Conservation (phyloP, 345 rosid genomes). For the rapeseed (Brassica napus) region DNA sequence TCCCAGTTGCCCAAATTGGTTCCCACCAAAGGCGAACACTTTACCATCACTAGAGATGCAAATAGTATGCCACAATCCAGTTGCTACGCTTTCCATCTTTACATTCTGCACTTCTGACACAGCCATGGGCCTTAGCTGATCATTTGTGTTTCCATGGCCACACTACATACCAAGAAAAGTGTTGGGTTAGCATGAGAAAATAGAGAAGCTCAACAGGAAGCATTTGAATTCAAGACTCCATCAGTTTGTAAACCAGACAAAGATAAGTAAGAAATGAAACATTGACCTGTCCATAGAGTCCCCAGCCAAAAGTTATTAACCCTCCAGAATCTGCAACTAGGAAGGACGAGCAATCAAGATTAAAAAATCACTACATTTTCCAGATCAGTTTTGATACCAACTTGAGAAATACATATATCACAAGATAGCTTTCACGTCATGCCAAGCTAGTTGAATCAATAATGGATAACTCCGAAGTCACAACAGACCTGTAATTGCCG, state of each 20-base stretch:
- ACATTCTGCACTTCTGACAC: conserved; percentile 55
- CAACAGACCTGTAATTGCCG: conserved; percentile 65
- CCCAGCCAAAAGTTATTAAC: conserved; percentile 86
- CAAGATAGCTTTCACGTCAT: neutral
- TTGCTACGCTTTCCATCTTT: conserved; percentile 55
- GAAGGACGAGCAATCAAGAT: conserved; percentile 20
- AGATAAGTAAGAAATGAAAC: neutral
- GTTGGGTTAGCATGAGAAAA: neutral
- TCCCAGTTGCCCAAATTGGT: conserved; percentile 89
- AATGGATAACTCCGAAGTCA: neutral
- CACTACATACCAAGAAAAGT: conserved; percentile 49
- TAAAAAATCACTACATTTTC: neutral
- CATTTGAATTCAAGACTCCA: neutral
- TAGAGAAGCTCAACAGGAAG: neutral
- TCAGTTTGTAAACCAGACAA: neutral
- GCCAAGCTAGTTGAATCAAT: neutral
- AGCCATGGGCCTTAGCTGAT: conserved; percentile 65
- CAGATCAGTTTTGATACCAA: neutral
- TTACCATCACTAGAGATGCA: conserved; percentile 64
- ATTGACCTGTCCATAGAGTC: conserved; percentile 81
- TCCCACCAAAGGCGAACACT: conserved; percentile 81
- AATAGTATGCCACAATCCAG: conserved; percentile 86
- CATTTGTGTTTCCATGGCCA: conserved; percentile 76
- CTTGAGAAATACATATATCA: neutral
- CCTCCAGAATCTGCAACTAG: conserved; percentile 66